A percentile compares a stretch with the other conserved stretches of the same genome.
Evolutionary conservation across 345 rosid species (phyloP).

Genomic region (Populus simonii): DNA sequence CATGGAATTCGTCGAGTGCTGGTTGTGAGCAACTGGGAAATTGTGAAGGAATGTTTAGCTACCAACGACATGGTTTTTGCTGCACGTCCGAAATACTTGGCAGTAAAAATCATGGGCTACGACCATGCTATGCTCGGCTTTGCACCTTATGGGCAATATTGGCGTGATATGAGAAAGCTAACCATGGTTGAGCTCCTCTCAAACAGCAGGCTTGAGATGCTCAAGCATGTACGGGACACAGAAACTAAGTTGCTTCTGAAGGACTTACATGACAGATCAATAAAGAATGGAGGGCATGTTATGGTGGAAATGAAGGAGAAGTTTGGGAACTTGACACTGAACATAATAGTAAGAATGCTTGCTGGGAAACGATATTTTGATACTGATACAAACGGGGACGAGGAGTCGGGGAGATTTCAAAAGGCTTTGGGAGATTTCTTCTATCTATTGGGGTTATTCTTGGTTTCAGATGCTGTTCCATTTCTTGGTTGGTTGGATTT

Average conservation of each 20-base stretch:
- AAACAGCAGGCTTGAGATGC: conserved; percentile 25
- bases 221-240: conserved; percentile 29
- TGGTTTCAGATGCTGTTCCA: conserved; percentile 33
- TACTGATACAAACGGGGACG: not conserved
- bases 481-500: conserved; percentile 35
- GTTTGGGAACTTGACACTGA: conserved; percentile 24
- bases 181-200: conserved; percentile 31
- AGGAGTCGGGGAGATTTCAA: conserved; percentile 17
- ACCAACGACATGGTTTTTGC: conserved; percentile 26
- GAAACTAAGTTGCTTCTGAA: conserved; percentile 18
- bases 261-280: conserved; percentile 17
- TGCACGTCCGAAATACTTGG: conserved; percentile 20
- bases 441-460: conserved; percentile 9
- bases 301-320: conserved; percentile 26
- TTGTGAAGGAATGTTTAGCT: conserved; percentile 35
- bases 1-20: conserved; percentile 23
- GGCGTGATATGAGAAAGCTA: conserved; percentile 36
- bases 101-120: conserved; percentile 31
- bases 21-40: conserved; percentile 29
- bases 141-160: conserved; percentile 35
- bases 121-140: conserved; percentile 25
- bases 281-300: conserved; percentile 17
- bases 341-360: conserved; percentile 27
- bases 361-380: conserved; percentile 26
- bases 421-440: conserved; percentile 26